A percentile compares a stretch with the other conserved stretches of the same genome.
Evolutionary conservation across 2,329 filamentous ascomycete genomes (phyloP).

Genomic region (Claviceps sp.): DNA sequence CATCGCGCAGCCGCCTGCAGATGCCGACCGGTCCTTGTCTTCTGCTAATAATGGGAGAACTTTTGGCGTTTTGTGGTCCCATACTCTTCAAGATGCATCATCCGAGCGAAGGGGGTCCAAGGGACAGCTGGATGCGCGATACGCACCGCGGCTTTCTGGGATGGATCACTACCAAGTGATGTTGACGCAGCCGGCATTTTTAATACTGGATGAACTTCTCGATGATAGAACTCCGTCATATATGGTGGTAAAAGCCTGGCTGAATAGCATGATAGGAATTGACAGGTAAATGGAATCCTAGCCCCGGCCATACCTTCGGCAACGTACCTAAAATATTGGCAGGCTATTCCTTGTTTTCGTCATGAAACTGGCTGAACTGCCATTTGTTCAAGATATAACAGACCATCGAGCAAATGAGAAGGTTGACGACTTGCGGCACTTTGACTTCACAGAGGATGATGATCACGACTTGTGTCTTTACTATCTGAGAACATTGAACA

Average conservation of each 20-base stretch:
- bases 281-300: constrained; percentile 38
- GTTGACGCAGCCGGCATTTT: constrained; percentile 66
- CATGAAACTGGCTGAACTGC: constrained; percentile 40
- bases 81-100: constrained; percentile 51
- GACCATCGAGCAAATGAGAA: constrained; percentile 7
- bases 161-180: constrained; percentile 56
- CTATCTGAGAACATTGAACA: constrained; percentile 60
- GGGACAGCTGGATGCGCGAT: constrained; percentile 22
- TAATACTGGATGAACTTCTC: constrained; percentile 65
- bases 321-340: constrained; percentile 1
- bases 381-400: constrained; percentile 28
- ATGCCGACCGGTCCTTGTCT: not conserved
- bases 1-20: constrained; percentile 28
- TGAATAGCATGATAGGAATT: constrained; percentile 52
- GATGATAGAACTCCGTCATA: constrained; percentile 62
- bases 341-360: constrained; percentile 51
- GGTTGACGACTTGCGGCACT: constrained; percentile 8
- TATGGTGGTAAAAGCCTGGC: constrained; percentile 68
- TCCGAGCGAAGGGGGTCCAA: constrained; percentile 38
- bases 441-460: constrained; percentile 37
- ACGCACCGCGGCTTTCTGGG: constrained; percentile 33
- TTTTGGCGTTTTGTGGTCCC: constrained; percentile 72
- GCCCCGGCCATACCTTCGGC: not conserved
- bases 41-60: constrained; percentile 49
- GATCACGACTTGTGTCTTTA: constrained; percentile 69